These are phyloP conservation scores for Periglandula ipomoeae DNA, from an alignment of 2,329 filamentous ascomycete species.

Conservation along the genomic window DNA sequence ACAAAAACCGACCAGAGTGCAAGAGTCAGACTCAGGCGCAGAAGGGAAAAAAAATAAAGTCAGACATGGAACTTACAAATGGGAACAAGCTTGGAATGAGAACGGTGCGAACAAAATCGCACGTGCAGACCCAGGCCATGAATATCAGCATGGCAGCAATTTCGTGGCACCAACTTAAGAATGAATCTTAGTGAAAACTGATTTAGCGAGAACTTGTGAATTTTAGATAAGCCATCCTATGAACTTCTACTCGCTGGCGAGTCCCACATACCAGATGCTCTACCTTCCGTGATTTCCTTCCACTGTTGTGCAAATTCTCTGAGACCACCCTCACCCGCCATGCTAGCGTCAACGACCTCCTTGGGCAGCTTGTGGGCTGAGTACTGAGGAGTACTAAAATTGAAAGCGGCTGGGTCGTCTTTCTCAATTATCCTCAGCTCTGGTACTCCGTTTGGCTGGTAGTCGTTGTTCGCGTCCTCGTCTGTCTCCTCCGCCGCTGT, in stretches of 20 bases:
- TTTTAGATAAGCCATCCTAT: no score
- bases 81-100: no score
- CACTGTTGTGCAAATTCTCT: slow-evolving; percentile 71
- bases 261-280: slow-evolving; percentile 31
- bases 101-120: no score
- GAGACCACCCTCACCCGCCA: slow-evolving; percentile 64
- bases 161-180: no score
- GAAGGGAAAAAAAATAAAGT: no score
- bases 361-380: slow-evolving; percentile 92
- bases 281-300: slow-evolving; percentile 47
- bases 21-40: not conserved
- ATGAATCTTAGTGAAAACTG: no score
- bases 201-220: no score
- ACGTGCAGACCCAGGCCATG: no score
- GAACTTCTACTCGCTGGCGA: slow-evolving; percentile 14
- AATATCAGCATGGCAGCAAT: no score
- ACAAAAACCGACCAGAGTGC: not conserved
- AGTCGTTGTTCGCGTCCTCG: slow-evolving; percentile 33
- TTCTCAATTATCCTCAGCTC: slow-evolving; percentile 76
- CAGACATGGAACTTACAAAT: no score
- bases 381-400: slow-evolving; percentile 77
- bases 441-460: slow-evolving; percentile 52
- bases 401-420: slow-evolving; percentile 82
- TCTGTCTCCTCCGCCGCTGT: slow-evolving; percentile 29
- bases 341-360: slow-evolving; percentile 71